Conservation (phyloP, 192 early-diverging fungal genomes). For the Kappamyces sp. region DNA sequence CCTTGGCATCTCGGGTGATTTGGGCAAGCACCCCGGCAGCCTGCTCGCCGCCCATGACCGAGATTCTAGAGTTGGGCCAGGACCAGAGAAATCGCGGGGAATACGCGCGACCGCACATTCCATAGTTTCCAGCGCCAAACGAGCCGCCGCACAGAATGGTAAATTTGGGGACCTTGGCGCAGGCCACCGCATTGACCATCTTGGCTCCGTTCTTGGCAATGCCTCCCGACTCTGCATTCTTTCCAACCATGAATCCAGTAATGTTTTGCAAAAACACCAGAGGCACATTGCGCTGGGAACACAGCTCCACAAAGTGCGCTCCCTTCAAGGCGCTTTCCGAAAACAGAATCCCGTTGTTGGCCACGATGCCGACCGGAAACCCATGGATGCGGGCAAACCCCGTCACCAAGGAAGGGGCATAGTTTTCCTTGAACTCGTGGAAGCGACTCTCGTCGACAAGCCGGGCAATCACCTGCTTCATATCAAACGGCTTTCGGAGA, state of each 20-base stretch:
- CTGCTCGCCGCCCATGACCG: slow-evolving; percentile 98
- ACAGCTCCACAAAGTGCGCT: slow-evolving; percentile 91
- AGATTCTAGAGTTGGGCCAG: slow-evolving; percentile 87
- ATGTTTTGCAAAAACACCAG: slow-evolving; percentile 91
- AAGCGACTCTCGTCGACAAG: slow-evolving; percentile 89
- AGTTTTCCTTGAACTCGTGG: slow-evolving; percentile 89
- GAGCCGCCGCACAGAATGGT: slow-evolving; percentile 59
- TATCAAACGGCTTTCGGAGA: slow-evolving; percentile 79
- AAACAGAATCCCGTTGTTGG: slow-evolving; percentile 94
- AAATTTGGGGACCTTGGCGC: slow-evolving; percentile 89
- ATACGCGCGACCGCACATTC: slow-evolving; percentile 95
- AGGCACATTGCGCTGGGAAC: slow-evolving; percentile 41
- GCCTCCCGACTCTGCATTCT: slow-evolving; percentile 84
- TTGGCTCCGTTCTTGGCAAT: slow-evolving; percentile 98
- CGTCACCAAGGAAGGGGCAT: slow-evolving; percentile 83
- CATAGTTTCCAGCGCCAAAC: slow-evolving; percentile 79
- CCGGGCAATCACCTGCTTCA: slow-evolving; percentile 86
- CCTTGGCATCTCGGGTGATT: slow-evolving; percentile 73
- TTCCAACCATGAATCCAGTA: slow-evolving; percentile 93
- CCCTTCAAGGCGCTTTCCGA: slow-evolving; percentile 91
- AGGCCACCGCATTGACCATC: slow-evolving; percentile 90
- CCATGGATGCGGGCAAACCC: slow-evolving; percentile 88
- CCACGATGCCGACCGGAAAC: slow-evolving; percentile 85
- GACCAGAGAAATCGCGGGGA: slow-evolving; percentile 91
- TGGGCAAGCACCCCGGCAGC: slow-evolving; percentile 86